Conservation (phyloP, 2,329 filamentous ascomycete genomes). For the Pseudocercospora musae region DNA sequence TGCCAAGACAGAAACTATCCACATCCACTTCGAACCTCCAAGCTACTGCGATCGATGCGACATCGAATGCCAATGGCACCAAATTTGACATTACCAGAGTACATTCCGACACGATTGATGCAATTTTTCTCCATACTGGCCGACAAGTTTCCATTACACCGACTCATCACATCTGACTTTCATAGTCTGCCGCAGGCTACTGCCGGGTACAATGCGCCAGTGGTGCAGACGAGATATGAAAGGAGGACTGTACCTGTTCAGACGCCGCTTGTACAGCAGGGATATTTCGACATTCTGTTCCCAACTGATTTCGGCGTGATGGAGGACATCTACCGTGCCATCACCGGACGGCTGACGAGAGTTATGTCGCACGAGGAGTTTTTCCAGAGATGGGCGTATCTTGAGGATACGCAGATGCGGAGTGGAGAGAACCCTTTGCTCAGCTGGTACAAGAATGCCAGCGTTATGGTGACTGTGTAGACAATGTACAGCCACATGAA, state of each 20-base stretch:
- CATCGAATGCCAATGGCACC: slow-evolving; percentile 65
- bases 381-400: slow-evolving; percentile 80
- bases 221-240: slow-evolving; percentile 92
- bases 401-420: slow-evolving; percentile 82
- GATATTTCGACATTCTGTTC: slow-evolving; percentile 98
- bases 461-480: slow-evolving; percentile 81
- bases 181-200: slow-evolving; percentile 79
- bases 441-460: slow-evolving; percentile 93
- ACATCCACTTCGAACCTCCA: slow-evolving; percentile 57
- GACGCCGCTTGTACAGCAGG: slow-evolving; percentile 93
- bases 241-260: slow-evolving; percentile 82
- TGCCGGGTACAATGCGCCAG: slow-evolving; percentile 81
- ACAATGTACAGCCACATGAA: not conserved
- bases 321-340: slow-evolving; percentile 85
- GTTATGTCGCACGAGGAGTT: slow-evolving; percentile 88
- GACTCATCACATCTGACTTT: slow-evolving; percentile 87
- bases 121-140: slow-evolving; percentile 93
- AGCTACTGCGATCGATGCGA: slow-evolving; percentile 59
- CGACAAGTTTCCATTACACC: slow-evolving; percentile 83
- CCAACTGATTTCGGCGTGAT: slow-evolving; percentile 90
- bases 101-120: slow-evolving; percentile 91
- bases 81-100: slow-evolving; percentile 81
- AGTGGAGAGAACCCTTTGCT: slow-evolving; percentile 92
- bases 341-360: slow-evolving; percentile 86
- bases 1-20: slow-evolving; percentile 57